Evolutionary conservation across 2,329 filamentous ascomycete genomes (phyloP), one percentile per base, ranked within the genome.

Genomic region (Blumeria hordei): DNA sequence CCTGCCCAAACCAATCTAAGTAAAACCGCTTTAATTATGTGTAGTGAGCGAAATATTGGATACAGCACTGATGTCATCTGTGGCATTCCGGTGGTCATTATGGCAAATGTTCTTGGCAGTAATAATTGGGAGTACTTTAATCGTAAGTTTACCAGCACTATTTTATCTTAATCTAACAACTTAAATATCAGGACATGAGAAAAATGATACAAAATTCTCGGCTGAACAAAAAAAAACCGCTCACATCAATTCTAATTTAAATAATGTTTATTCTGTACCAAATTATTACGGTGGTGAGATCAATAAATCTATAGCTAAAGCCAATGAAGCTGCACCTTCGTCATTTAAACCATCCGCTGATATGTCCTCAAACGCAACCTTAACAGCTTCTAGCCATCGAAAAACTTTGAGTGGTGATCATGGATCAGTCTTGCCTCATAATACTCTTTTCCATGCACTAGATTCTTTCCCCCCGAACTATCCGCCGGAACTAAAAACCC

Each of bases 51-150:
- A 57, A 78, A 79, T 1, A 72, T 87, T 56, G 75, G 75, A 3
- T 67, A 79, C 16, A 79, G 80, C n/a, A 71, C 71, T 57, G 76
- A 80, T 61, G 77, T 72, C 50, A 74, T 74, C n/a, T 78, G 83
- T 44, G 77, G 77, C 21, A 78, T 94, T 68, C 86, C 88, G 0
- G 85, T 84, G 53, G 87, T 86, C 12, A 80, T 95, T 58, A 78
- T 94, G 71, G 88, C 88, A 35, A 96, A 96, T 65, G 76, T 93
- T 55, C 96, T 90, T 90, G 90, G 90, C 53, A 93, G 81, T 63
- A 83, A 80, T 56, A 81, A 88, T 50, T 94, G 88, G 85, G 78
- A 78, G 12, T 76, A 77, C 59, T 69, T 83, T 57, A 82, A 83
- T 60, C 72, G 74, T 55, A 12, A 47, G 53, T 45, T n/a, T 21